Base-by-base conservation (phyloP, 176 grass and related monocot species). In the Poa pratensis region DNA sequence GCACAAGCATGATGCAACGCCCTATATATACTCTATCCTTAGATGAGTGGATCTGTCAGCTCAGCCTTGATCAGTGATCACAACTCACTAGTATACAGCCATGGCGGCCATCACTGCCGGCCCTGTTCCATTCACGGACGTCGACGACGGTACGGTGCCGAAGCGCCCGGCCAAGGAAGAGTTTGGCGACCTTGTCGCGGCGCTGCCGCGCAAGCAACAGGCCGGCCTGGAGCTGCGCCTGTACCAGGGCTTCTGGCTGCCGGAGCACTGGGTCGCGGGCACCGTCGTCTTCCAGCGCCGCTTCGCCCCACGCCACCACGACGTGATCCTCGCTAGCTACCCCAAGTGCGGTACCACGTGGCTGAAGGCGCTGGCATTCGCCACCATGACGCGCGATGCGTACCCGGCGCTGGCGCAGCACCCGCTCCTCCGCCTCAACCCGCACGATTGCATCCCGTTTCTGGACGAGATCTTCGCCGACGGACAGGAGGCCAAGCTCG, bases 341-440 rank as follows among this genome's bases (percentile, higher is more conserved):
- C 89, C 76, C 52, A 91, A 91, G 82, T 87, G 73, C 67, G 85
- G 89, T 57, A 84, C 85, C 23, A 87, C 85, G 37, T 75, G 73
- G 73, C 48, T 75, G 5, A 76, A 76, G 28, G 80, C 89, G 5
- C 69, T 81, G 22, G 23, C 69, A 2, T 87, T 87, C 69, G 85
- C 85, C 78, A 12, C 51, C 32, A 59, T 82, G 80, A 24, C 82
- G 2, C 84, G 88, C 12, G 6, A 1, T 71, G 51, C 51, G 78
- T 40, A 81, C 62, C 78, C 62, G 15, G 12, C 7, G 50, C 59
- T 1, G 62, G 46, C 71, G 71, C 71, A 50, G 28, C 88, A 86
- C 88, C 91, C 91, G 12, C 91, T 93, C 24, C 88, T 77, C 67
- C 78, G 32, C 46, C 61, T 90, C 17, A 90, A 82, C 79, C 85